These are phyloP conservation scores for Fusarium palustre DNA, from an alignment of 2,329 filamentous ascomycete genomes.

Conservation along the genomic window DNA sequence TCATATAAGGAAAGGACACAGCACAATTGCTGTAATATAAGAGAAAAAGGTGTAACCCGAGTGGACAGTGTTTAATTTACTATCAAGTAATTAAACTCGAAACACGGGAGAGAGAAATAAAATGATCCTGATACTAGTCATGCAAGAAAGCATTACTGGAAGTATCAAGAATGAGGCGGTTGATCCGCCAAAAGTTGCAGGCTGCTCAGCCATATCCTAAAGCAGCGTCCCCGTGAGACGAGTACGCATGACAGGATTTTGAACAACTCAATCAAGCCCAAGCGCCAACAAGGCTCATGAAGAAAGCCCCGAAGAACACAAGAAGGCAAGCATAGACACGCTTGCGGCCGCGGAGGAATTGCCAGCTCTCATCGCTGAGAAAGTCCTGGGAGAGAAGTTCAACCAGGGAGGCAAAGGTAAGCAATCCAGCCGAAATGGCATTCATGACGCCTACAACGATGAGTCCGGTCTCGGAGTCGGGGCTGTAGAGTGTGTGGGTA, in stretches of 20 bases:
- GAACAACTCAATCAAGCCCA: constrained; percentile 62
- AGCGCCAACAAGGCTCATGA: constrained; percentile 73
- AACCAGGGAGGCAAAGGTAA: constrained; percentile 77
- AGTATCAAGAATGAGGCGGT: not conserved
- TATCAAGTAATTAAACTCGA: not conserved
- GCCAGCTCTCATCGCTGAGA: constrained; percentile 72
- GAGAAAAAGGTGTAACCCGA: not conserved
- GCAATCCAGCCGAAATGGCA: constrained; percentile 76
- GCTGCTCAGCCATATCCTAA: not conserved
- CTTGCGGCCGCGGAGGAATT: constrained; percentile 63
- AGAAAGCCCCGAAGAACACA: constrained; percentile 69
- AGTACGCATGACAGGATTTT: not conserved
- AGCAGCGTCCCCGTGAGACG: not conserved
- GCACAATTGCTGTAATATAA: constrained; percentile 7
- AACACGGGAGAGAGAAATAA: not conserved
- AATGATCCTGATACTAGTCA: not conserved
- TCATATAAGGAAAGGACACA: not conserved
- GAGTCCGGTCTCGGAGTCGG: constrained; percentile 72
- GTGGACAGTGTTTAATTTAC: not conserved
- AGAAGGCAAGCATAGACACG: constrained; percentile 67
- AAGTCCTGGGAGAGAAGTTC: constrained; percentile 80
- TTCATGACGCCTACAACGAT: constrained; percentile 81
- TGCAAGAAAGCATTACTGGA: not conserved
- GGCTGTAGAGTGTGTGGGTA: constrained; percentile 77
- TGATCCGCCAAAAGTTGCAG: not conserved